Percentiles rank a stretch among this genome's conserved stretches.
phyloP scores from a whole-genome alignment of 2,329 filamentous ascomycete genomes.

The Fusarium brachygibbosum region DNA sequence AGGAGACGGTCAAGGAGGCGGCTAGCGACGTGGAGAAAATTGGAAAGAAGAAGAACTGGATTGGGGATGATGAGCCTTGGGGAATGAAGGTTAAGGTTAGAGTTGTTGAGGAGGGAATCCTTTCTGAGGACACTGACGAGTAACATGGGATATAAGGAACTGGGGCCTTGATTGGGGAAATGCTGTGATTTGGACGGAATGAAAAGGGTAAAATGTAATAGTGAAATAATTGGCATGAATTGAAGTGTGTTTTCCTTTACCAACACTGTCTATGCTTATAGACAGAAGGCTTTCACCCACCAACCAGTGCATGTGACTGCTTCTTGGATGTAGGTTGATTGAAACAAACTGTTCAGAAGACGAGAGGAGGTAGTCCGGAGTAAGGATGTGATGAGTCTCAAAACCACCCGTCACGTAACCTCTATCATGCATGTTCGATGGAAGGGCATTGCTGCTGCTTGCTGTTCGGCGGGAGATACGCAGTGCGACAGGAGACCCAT shows the following conservation, averaged over 20 bases:
- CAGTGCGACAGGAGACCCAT: constrained; percentile 16
- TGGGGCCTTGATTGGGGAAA: neutral
- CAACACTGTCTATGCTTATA: neutral
- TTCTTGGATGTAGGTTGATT: no score
- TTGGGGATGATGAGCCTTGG: constrained; percentile 53
- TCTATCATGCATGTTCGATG: constrained; percentile 50
- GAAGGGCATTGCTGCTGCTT: constrained; percentile 15
- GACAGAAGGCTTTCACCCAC: constrained; percentile 18
- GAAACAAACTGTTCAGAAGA: no score
- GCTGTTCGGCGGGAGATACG: constrained; percentile 40
- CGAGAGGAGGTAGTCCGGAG: no score
- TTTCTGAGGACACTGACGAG: constrained; percentile 19
- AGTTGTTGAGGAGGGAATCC: constrained; percentile 53
- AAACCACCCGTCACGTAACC: constrained; percentile 39
- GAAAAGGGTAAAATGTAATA: constrained; percentile 4
- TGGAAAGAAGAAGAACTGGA: constrained; percentile 72
- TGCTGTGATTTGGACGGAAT: neutral
- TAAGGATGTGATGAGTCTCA: no score
- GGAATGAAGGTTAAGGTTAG: constrained; percentile 56
- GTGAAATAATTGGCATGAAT: constrained; percentile 4
- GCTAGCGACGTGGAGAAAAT: constrained; percentile 64
- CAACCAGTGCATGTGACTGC: no score
- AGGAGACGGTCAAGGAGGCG: constrained; percentile 57
- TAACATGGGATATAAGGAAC: neutral
- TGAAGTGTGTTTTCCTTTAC: neutral